These are phyloP conservation scores for Trichophyton rubrum DNA, from an alignment of 2,329 filamentous ascomycete genomes.

Conservation along the genomic window DNA sequence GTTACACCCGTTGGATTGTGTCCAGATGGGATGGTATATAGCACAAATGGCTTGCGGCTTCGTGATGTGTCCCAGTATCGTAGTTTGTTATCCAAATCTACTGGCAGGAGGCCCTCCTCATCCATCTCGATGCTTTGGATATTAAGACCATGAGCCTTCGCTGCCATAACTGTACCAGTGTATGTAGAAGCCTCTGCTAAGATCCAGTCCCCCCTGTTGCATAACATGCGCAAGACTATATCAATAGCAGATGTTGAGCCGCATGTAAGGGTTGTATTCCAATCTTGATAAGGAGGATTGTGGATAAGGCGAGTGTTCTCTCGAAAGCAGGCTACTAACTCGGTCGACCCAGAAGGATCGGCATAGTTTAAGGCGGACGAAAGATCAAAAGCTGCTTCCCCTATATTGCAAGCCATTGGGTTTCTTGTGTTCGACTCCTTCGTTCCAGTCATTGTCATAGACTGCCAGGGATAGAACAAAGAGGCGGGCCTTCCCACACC, in stretches of 20 bases:
- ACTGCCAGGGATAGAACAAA: background rate
- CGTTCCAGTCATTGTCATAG: constrained; percentile 1
- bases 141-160: constrained; percentile 18
- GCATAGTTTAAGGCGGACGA: constrained; percentile 16
- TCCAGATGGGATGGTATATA: constrained; percentile 59
- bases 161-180: constrained; percentile 17
- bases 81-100: constrained; percentile 17
- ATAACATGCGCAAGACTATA: constrained; percentile 20
- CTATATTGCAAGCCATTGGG: background rate
- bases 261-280: constrained; percentile 19
- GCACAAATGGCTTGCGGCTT: constrained; percentile 43
- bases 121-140: constrained; percentile 21
- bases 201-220: constrained; percentile 17
- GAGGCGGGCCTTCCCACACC: background rate
- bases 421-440: background rate
- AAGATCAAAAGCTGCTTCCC: constrained; percentile 6
- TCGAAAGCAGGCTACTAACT: constrained; percentile 19
- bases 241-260: constrained; percentile 23
- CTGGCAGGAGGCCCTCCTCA: constrained; percentile 18
- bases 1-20: constrained; percentile 77
- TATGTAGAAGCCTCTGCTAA: constrained; percentile 20
- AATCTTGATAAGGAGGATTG: constrained; percentile 21
- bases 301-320: constrained; percentile 21
- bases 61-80: constrained; percentile 16
- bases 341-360: constrained; percentile 16